These are phyloP conservation scores for Boletus edulis DNA, from an alignment of 768 basidiomycete species.

Conservation along the genomic window DNA sequence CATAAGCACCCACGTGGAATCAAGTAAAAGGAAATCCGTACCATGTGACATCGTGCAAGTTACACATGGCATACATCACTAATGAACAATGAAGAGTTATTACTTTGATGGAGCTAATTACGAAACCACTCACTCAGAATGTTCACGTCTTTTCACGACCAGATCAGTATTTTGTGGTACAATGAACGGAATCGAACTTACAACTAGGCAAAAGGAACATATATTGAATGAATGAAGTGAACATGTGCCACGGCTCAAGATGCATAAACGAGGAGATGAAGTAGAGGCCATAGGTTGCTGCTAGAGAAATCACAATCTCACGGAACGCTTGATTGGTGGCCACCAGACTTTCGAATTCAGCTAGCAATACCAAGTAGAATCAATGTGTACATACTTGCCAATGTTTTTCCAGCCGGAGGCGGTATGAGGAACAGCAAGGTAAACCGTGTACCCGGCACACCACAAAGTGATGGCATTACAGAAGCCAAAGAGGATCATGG, in stretches of 20 bases:
- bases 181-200: conserved; percentile 31
- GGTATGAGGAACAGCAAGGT: conserved; percentile 75
- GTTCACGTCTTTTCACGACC: conserved; percentile 55
- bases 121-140: conserved; percentile 57
- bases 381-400: conserved; percentile 49
- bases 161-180: conserved; percentile 7
- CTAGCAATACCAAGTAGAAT: conserved; percentile 7
- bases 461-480: conserved; percentile 79
- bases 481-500: conserved; percentile 76
- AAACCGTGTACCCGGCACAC: conserved; percentile 91
- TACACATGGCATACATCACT: conserved; percentile 96
- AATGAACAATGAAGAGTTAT: background rate
- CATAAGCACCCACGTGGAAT: conserved; percentile 1
- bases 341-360: conserved; percentile 49
- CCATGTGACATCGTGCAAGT: conserved; percentile 84
- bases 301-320: conserved; percentile 80
- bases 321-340: conserved; percentile 66
- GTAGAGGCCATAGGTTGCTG: conserved; percentile 80
- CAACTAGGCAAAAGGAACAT: conserved; percentile 84
- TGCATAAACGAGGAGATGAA: conserved; percentile 85
- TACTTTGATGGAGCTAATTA: background rate
- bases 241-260: conserved; percentile 95
- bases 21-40: conserved; percentile 13
- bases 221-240: conserved; percentile 91
- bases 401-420: conserved; percentile 74